A percentile compares a stretch with the other conserved stretches of the same genome.
Evolutionary conservation across 2,329 filamentous ascomycete genomes (phyloP).

Genomic region (Diaporthe longicolla): DNA sequence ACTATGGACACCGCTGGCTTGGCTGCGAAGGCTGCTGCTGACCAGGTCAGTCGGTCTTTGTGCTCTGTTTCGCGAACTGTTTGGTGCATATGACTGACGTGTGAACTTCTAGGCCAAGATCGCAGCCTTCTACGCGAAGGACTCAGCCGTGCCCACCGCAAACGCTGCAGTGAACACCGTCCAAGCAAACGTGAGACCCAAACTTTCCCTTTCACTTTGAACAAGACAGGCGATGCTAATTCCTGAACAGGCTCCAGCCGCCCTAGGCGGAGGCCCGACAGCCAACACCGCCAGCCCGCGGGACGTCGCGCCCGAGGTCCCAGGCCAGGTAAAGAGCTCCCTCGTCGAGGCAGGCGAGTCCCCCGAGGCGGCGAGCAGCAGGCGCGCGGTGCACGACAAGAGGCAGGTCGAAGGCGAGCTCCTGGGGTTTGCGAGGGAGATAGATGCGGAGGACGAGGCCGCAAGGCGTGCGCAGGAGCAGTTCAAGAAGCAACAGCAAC

Average conservation of each 20-base stretch:
- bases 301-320: conserved; percentile 65
- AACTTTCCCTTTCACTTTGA: neutral
- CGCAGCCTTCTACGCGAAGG: conserved; percentile 22
- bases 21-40: neutral
- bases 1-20: neutral
- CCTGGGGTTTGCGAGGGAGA: conserved; percentile 67
- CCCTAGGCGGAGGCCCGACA: neutral
- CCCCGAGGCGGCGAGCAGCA: conserved; percentile 80
- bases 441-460: conserved; percentile 34
- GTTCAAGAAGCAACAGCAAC: conserved; percentile 2
- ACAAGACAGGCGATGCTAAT: neutral
- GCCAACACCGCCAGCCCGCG: neutral
- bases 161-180: conserved; percentile 14
- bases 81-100: neutral
- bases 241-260: neutral
- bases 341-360: conserved; percentile 69
- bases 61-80: too few relatives aligned
- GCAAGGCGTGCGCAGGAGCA: neutral
- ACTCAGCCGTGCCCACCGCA: conserved; percentile 11
- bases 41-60: conserved; percentile 4
- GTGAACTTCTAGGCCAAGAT: neutral
- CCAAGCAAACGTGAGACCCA: conserved; percentile 22
- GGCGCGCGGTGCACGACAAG: conserved; percentile 81
- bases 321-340: conserved; percentile 69
- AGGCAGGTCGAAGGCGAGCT: conserved; percentile 80